Evolutionary conservation across 495 filamentous ascomycete species (phyloP).

Genomic region (Xylaria nigripes): DNA sequence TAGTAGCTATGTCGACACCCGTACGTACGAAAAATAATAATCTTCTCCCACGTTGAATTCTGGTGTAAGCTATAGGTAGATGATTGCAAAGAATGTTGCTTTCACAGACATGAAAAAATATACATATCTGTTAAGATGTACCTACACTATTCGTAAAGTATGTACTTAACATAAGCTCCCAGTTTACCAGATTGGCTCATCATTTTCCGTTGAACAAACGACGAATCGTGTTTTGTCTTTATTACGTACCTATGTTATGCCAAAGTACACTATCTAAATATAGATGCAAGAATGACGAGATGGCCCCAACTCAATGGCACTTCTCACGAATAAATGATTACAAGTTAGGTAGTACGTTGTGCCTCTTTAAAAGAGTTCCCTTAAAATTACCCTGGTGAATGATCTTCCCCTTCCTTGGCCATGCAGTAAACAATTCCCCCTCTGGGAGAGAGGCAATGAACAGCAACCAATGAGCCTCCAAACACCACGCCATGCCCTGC

Average conservation of each 20-base stretch:
- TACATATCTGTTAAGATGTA: too few relatives aligned
- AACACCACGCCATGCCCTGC: slow-evolving; percentile 10
- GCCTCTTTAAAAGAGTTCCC: neutral
- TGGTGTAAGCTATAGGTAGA: too few relatives aligned
- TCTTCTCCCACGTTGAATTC: too few relatives aligned
- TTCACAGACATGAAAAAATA: too few relatives aligned
- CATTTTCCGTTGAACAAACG: too few relatives aligned
- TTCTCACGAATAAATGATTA: slow-evolving; percentile 6
- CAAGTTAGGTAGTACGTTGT: slow-evolving; percentile 1
- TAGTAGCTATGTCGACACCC: too few relatives aligned
- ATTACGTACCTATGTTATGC: neutral
- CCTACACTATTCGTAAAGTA: neutral
- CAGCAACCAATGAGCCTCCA: neutral
- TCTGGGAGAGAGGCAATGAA: neutral
- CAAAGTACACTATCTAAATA: neutral
- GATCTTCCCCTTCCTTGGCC: neutral
- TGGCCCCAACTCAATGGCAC: neutral
- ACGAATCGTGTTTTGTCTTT: neutral
- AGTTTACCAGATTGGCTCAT: neutral
- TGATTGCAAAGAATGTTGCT: too few relatives aligned
- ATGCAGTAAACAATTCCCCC: neutral
- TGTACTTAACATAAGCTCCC: neutral
- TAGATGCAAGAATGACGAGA: neutral
- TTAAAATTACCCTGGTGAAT: neutral
- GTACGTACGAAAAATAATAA: too few relatives aligned